Percentiles rank a stretch among this genome's conserved stretches.
phyloP scores from a whole-genome alignment of 2,329 filamentous ascomycete species.

The Endocalyx cinctus region DNA sequence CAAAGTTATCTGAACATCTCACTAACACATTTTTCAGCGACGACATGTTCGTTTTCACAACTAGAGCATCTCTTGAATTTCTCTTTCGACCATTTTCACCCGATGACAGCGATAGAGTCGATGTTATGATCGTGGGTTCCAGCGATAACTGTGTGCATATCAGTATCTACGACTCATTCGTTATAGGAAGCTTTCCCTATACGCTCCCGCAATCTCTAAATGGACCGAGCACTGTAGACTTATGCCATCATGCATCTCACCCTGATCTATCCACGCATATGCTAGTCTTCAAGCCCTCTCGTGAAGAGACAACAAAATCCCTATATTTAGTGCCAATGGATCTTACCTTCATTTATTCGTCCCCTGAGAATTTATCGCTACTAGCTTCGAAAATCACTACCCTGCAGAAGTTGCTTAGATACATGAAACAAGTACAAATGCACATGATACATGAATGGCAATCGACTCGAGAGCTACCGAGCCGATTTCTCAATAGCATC shows the following conservation, averaged over 20 bases:
- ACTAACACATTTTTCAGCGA: slow-evolving; percentile 37
- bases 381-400: slow-evolving; percentile 84
- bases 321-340: slow-evolving; percentile 71
- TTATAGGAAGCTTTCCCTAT: slow-evolving; percentile 63
- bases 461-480: slow-evolving; percentile 72
- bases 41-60: slow-evolving; percentile 61
- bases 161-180: slow-evolving; percentile 80
- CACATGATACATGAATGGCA: slow-evolving; percentile 82
- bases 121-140: slow-evolving; percentile 72
- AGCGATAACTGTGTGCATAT: slow-evolving; percentile 68
- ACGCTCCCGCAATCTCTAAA: slow-evolving; percentile 31
- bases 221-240: slow-evolving; percentile 25
- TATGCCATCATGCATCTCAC: slow-evolving; percentile 65
- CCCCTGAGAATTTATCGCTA: slow-evolving; percentile 75
- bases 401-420: slow-evolving; percentile 79
- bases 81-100: slow-evolving; percentile 60
- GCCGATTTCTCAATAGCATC: slow-evolving; percentile 71
- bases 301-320: slow-evolving; percentile 32
- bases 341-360: slow-evolving; percentile 74
- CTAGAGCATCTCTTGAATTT: slow-evolving; percentile 63
- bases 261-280: slow-evolving; percentile 71
- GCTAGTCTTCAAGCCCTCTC: slow-evolving; percentile 54
- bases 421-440: slow-evolving; percentile 73
- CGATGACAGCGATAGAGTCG: slow-evolving; percentile 67
- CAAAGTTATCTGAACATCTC: slow-evolving; percentile 5